Evolutionary conservation across 345 rosid species (phyloP).

Genomic region (Raphanus raphanistrum): DNA sequence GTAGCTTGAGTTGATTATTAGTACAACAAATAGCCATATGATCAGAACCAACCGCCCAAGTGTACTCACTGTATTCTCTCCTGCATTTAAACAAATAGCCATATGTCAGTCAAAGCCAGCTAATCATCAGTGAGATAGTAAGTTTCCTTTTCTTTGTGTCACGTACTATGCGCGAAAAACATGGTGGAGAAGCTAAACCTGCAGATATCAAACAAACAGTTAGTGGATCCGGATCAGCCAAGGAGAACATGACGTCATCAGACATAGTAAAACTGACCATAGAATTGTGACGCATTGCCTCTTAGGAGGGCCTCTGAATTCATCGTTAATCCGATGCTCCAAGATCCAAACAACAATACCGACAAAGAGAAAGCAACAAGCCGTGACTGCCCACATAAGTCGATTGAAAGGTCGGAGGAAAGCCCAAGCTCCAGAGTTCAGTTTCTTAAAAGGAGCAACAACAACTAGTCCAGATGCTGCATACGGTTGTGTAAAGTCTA

Average conservation of each 20-base stretch:
- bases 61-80: slow-evolving; percentile 78
- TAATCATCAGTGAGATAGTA: neutral
- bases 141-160: neutral
- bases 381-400: slow-evolving; percentile 75
- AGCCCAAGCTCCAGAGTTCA: slow-evolving; percentile 90
- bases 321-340: slow-evolving; percentile 90
- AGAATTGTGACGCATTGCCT: slow-evolving; percentile 72
- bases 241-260: neutral
- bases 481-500: slow-evolving; percentile 93
- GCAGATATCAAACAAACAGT: slow-evolving; percentile 46
- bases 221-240: slow-evolving; percentile 6
- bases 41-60: slow-evolving; percentile 82
- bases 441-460: slow-evolving; percentile 75
- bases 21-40: slow-evolving; percentile 90
- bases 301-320: slow-evolving; percentile 90
- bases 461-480: slow-evolving; percentile 88
- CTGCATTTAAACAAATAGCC: slow-evolving; percentile 46
- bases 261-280: slow-evolving; percentile 53
- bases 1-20: slow-evolving; percentile 93
- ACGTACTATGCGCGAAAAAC: slow-evolving; percentile 92
- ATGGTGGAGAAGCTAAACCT: slow-evolving; percentile 98
- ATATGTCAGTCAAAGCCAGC: slow-evolving; percentile 30
- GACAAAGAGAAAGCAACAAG: slow-evolving; percentile 61
- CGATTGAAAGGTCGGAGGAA: slow-evolving; percentile 75
- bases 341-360: slow-evolving; percentile 91